These are phyloP conservation scores for Penicillium expansum DNA, from an alignment of 2,329 filamentous ascomycete genomes.

Conservation along the genomic window DNA sequence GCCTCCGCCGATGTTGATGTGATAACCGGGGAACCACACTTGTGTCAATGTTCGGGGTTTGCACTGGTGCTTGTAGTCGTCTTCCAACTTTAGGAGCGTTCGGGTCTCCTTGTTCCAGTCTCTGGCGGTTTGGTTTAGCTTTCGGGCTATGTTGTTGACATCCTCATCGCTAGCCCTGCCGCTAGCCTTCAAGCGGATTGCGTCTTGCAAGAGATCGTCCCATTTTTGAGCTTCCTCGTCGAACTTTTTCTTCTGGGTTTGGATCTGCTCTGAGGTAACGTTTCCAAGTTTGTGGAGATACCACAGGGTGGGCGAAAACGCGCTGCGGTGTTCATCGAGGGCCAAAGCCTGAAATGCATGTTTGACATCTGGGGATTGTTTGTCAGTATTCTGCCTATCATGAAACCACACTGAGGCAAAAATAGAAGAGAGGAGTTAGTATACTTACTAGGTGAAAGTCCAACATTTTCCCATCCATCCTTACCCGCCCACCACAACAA, in stretches of 20 bases:
- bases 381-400: background rate
- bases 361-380: conserved; percentile 25
- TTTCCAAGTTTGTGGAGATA: conserved; percentile 38
- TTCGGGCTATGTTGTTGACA: conserved; percentile 14
- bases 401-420: background rate
- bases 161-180: conserved; percentile 13
- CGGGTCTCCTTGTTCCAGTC: conserved; percentile 13
- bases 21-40: conserved; percentile 56
- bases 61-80: conserved; percentile 11
- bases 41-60: conserved; percentile 45
- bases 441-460: conserved; percentile 19
- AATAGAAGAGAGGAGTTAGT: background rate
- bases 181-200: conserved; percentile 13
- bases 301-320: conserved; percentile 55
- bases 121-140: conserved; percentile 14
- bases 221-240: conserved; percentile 9
- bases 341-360: conserved; percentile 42
- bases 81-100: conserved; percentile 11
- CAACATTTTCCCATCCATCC: conserved; percentile 17
- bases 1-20: conserved; percentile 53
- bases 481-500: background rate
- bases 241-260: conserved; percentile 1
- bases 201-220: conserved; percentile 2
- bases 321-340: conserved; percentile 40
- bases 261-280: conserved; percentile 8